phyloP scores from a whole-genome alignment of 2,329 filamentous ascomycete species.

The Penicillium italicum region DNA sequence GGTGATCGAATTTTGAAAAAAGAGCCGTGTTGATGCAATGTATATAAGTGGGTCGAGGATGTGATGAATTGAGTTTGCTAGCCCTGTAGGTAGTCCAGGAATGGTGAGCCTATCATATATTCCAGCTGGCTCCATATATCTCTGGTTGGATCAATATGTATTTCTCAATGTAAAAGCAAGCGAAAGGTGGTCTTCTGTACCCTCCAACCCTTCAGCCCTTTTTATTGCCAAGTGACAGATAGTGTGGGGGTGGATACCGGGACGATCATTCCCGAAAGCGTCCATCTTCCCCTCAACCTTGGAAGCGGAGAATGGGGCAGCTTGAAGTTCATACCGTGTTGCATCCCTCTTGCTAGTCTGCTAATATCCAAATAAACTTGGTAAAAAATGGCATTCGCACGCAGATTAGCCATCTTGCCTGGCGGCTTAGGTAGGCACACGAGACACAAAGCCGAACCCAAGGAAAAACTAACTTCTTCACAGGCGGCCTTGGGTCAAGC shows the following conservation, averaged over 20 bases:
- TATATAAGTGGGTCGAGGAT: neutral
- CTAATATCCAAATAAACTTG: too few relatives aligned
- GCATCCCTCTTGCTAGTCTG: neutral
- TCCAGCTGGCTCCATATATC: neutral
- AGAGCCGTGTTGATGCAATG: neutral
- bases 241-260: neutral
- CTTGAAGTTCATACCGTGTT: neutral
- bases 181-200: neutral
- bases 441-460: neutral
- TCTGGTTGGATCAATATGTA: neutral
- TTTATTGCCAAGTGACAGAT: neutral
- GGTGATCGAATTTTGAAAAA: neutral
- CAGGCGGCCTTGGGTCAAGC: conserved; percentile 43
- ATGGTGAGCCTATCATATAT: neutral
- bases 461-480: conserved; percentile 11
- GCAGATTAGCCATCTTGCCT: conserved; percentile 43
- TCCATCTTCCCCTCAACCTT: neutral
- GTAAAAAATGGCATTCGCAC: conserved; percentile 33
- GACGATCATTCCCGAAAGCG: conserved; percentile 1
- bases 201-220: too few relatives aligned
- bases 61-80: too few relatives aligned
- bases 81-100: too few relatives aligned
- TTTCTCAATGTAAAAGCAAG: neutral
- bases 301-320: neutral
- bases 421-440: conserved; percentile 41